A percentile compares a stretch with the other conserved stretches of the same genome.
These are phyloP conservation scores for Prunus campanulata DNA, from an alignment of 306 rosid species.

Conservation along the genomic window DNA sequence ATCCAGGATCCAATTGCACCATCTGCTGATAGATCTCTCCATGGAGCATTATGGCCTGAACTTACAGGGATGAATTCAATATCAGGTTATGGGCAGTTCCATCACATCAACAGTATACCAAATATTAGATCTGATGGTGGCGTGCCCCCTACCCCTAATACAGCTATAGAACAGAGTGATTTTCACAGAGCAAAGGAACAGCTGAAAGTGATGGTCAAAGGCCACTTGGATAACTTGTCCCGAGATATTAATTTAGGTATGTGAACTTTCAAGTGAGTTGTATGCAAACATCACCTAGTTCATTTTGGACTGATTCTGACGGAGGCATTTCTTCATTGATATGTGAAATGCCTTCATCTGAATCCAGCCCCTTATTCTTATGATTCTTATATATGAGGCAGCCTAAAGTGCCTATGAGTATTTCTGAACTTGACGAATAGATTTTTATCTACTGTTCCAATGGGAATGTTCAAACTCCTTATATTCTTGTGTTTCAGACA, in stretches of 20 bases:
- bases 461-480: conserved; percentile 16
- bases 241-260: conserved; percentile 53
- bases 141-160: conserved; percentile 26
- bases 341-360: neutral
- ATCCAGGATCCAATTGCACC: conserved; percentile 38
- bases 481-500: conserved; percentile 47
- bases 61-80: conserved; percentile 35
- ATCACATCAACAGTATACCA: conserved; percentile 46
- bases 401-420: neutral
- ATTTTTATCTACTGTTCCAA: conserved; percentile 1
- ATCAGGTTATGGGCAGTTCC: conserved; percentile 43
- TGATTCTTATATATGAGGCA: neutral
- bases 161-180: conserved; percentile 40
- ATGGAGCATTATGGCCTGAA: conserved; percentile 52
- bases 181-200: conserved; percentile 59
- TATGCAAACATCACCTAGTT: neutral
- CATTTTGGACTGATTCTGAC: neutral
- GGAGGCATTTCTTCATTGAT: neutral
- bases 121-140: conserved; percentile 32
- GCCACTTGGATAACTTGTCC: conserved; percentile 60
- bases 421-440: neutral
- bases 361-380: neutral
- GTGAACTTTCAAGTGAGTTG: conserved; percentile 20
- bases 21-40: conserved; percentile 30
- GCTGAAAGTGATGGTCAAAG: conserved; percentile 54